Evolutionary conservation across 495 filamentous ascomycete species (phyloP).

Genomic region (Lophium mytilinum): DNA sequence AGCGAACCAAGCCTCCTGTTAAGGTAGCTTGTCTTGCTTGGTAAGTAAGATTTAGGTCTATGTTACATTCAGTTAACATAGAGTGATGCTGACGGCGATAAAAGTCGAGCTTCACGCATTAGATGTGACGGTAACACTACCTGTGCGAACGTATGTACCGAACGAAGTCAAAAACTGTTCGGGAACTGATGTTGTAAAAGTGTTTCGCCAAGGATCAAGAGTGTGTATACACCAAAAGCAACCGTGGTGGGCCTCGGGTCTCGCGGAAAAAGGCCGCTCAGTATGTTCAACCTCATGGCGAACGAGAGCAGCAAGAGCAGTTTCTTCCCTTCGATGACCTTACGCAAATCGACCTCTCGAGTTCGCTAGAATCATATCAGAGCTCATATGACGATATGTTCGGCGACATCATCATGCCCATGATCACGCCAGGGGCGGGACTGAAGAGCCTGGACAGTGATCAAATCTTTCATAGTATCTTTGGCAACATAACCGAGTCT

Average conservation of each 20-base stretch:
- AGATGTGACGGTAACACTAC: slow-evolving; percentile 33
- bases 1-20: slow-evolving; percentile 42
- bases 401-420: neutral
- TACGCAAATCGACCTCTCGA: neutral
- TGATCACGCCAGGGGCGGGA: neutral
- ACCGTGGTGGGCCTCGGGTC: neutral
- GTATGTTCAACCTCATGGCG: too few relatives aligned
- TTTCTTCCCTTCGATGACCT: neutral
- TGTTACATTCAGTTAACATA: neutral
- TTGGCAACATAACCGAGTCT: slow-evolving; percentile 3
- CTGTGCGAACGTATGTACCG: neutral
- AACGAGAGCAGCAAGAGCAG: neutral
- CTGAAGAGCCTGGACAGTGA: neutral
- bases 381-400: neutral
- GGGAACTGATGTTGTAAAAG: neutral
- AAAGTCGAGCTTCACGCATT: slow-evolving; percentile 49
- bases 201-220: neutral
- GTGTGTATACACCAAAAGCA: slow-evolving; percentile 3
- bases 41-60: slow-evolving; percentile 32
- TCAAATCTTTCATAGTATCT: slow-evolving; percentile 42
- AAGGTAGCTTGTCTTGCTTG: slow-evolving; percentile 57
- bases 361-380: too few relatives aligned
- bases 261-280: neutral
- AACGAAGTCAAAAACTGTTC: neutral
- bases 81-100: slow-evolving; percentile 11